Evolutionary conservation across 179 eudicot genomes (phyloP).

Genomic region (Corrigiola litoralis): DNA sequence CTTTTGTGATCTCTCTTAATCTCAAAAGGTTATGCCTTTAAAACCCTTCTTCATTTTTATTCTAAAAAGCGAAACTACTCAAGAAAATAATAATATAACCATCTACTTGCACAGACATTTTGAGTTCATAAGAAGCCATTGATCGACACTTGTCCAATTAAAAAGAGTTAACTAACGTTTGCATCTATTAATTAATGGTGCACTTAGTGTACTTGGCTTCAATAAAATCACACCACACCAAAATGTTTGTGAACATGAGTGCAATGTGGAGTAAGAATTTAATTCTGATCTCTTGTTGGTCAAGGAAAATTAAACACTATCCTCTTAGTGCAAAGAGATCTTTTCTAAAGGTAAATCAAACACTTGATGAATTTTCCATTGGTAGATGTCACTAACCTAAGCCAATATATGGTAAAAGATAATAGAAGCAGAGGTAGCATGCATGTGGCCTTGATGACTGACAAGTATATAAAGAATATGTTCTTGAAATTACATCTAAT

Average conservation of each 20-base stretch:
- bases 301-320: constrained; percentile 10
- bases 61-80: constrained; percentile 7
- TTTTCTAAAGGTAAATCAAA: constrained; percentile 18
- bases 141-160: constrained; percentile 30
- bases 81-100: constrained; percentile 1
- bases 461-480: constrained; percentile 23
- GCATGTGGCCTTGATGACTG: constrained; percentile 14
- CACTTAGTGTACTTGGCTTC: constrained; percentile 20
- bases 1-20: constrained; percentile 32
- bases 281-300: constrained; percentile 19
- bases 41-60: constrained; percentile 7
- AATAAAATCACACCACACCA: constrained; percentile 26
- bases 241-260: constrained; percentile 30
- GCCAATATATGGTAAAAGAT: constrained; percentile 10
- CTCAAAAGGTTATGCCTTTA: constrained; percentile 22
- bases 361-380: background rate
- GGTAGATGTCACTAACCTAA: constrained; percentile 6
- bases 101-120: too few species aligned
- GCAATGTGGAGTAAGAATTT: constrained; percentile 29
- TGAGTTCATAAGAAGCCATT: constrained; percentile 16
- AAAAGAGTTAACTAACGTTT: constrained; percentile 20
- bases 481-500: constrained; percentile 21
- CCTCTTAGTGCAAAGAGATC: constrained; percentile 19
- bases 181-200: constrained; percentile 32
- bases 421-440: background rate